These are phyloP conservation scores for Bruguiera sexangula DNA, from an alignment of 345 rosid genomes.

Conservation along the genomic window DNA sequence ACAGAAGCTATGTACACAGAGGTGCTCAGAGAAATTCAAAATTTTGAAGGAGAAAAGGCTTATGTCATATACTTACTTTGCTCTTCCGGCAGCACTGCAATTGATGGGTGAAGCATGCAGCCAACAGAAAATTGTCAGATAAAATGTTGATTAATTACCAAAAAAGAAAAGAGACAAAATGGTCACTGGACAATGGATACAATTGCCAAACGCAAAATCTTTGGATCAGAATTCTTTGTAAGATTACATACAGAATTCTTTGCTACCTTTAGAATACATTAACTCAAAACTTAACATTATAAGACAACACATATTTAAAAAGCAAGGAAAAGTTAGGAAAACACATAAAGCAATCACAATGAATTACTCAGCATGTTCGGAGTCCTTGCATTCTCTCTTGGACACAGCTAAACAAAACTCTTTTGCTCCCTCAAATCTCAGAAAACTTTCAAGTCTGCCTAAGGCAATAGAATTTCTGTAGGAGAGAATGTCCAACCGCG, in stretches of 20 bases:
- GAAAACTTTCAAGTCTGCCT: neutral
- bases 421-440: neutral
- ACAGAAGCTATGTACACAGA: neutral
- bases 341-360: neutral
- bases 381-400: neutral
- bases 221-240: neutral
- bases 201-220: neutral
- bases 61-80: conserved; percentile 57
- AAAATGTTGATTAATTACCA: neutral
- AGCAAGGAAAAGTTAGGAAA: neutral
- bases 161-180: too few species aligned
- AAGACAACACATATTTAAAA: neutral
- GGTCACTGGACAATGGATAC: neutral
- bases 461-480: too few species aligned
- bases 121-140: conserved; percentile 11
- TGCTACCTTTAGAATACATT: neutral
- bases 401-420: neutral
- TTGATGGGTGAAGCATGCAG: conserved; percentile 39
- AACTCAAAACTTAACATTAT: neutral
- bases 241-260: neutral
- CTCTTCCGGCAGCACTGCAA: conserved; percentile 90
- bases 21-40: neutral
- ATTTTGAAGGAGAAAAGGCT: neutral
- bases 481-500: too few species aligned
- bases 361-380: neutral